phyloP scores from a whole-genome alignment of 2,329 filamentous ascomycete species.

The Penicillium sp. region DNA sequence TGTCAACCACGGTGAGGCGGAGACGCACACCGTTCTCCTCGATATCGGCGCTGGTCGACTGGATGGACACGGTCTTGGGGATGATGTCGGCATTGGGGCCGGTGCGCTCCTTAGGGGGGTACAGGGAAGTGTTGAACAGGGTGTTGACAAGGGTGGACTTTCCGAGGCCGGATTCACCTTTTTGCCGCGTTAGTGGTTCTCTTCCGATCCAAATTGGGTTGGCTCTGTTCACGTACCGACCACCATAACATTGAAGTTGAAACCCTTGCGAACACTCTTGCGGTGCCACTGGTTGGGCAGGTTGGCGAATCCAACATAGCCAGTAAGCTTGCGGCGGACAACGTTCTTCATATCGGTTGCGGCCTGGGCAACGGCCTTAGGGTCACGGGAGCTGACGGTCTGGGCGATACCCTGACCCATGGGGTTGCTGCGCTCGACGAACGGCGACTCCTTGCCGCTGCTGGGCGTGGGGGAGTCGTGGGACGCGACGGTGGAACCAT shows the following conservation, averaged over 20 bases:
- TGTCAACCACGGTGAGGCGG: constrained; percentile 94
- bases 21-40: constrained; percentile 98
- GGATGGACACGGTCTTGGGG: constrained; percentile 94
- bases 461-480: constrained; percentile 40
- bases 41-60: constrained; percentile 93
- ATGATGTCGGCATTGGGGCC: constrained; percentile 96
- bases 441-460: constrained; percentile 55
- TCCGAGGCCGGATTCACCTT: constrained; percentile 97
- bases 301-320: constrained; percentile 98
- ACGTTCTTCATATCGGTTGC: constrained; percentile 83
- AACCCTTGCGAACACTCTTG: constrained; percentile 99
- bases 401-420: constrained; percentile 56
- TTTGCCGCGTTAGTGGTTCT: background rate
- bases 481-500: constrained; percentile 34
- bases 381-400: constrained; percentile 65
- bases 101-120: constrained; percentile 98
- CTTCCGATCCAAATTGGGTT: background rate
- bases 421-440: constrained; percentile 59
- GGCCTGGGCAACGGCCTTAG: constrained; percentile 57
- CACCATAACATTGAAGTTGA: constrained; percentile 99
- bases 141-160: constrained; percentile 99
- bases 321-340: constrained; percentile 95
- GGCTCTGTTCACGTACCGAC: constrained; percentile 70
- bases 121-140: constrained; percentile 98
- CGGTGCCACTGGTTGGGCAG: constrained; percentile 99